Percentiles rank a stretch among this genome's conserved stretches.
phyloP scores from a whole-genome alignment of 1,284 basidiomycete species.

The Pyrrhoderma noxium region DNA sequence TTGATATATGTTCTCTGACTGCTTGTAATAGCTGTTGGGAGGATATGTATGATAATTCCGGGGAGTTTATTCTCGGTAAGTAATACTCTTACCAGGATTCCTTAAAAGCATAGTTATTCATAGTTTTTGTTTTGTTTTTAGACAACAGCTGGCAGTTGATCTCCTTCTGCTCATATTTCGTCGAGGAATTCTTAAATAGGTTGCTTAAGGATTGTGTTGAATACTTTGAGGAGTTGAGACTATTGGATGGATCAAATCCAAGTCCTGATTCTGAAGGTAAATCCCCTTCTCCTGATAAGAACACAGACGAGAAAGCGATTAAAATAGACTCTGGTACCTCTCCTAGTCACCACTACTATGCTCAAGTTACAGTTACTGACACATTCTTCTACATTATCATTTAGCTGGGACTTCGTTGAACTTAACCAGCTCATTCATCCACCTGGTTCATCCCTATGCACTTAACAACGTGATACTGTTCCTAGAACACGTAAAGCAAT shows the following conservation, averaged over 20 bases:
- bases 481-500: slow-evolving; percentile 48
- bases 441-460: slow-evolving; percentile 53
- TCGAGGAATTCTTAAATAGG: slow-evolving; percentile 47
- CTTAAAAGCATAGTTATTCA: background rate
- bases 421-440: slow-evolving; percentile 19
- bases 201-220: slow-evolving; percentile 58
- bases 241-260: background rate
- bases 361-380: too few species aligned
- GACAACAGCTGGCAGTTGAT: slow-evolving; percentile 66
- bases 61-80: too few species aligned
- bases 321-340: background rate
- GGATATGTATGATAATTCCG: slow-evolving; percentile 46
- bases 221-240: slow-evolving; percentile 21
- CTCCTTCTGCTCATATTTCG: slow-evolving; percentile 49
- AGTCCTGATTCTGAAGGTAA: slow-evolving; percentile 1
- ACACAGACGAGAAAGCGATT: background rate
- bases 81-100: slow-evolving; percentile 33
- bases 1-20: slow-evolving; percentile 55
- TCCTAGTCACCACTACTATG: too few species aligned
- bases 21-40: slow-evolving; percentile 57
- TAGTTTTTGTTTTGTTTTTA: slow-evolving; percentile 24
- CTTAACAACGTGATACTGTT: slow-evolving; percentile 42
- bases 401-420: background rate
- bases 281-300: background rate
- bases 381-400: too few species aligned